phyloP scores from a whole-genome alignment of 129 eudicot species.

The Dittrichia graveolens region DNA sequence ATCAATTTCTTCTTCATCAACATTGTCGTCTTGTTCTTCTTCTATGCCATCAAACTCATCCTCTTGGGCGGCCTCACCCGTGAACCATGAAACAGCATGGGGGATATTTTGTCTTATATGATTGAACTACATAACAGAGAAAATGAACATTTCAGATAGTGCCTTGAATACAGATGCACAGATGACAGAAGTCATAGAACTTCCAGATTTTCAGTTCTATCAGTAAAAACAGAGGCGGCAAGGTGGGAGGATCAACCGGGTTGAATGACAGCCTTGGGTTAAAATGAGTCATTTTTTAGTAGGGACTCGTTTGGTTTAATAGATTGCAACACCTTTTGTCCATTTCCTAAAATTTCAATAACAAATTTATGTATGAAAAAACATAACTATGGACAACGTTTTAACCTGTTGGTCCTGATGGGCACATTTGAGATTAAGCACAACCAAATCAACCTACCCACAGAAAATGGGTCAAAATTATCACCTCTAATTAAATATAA shows the following conservation, averaged over 20 bases:
- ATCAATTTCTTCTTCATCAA: background rate
- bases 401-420: background rate
- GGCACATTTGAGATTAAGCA: background rate
- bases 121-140: background rate
- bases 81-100: constrained; percentile 9
- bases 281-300: background rate
- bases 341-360: background rate
- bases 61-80: background rate
- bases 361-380: background rate
- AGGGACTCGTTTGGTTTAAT: background rate
- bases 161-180: background rate
- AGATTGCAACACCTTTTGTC: background rate
- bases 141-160: too few species aligned
- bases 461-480: background rate
- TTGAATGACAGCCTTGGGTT: background rate
- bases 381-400: background rate
- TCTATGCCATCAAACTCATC: constrained; percentile 1
- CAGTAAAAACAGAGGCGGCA: background rate
- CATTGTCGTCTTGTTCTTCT: background rate
- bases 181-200: background rate
- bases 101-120: background rate
- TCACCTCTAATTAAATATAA: background rate
- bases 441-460: background rate
- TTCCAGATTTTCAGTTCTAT: background rate
- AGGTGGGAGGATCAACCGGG: background rate